Evolutionary conservation across 805 yeast genomes (phyloP).

Genomic region (Metschnikowia cerradonensis): DNA sequence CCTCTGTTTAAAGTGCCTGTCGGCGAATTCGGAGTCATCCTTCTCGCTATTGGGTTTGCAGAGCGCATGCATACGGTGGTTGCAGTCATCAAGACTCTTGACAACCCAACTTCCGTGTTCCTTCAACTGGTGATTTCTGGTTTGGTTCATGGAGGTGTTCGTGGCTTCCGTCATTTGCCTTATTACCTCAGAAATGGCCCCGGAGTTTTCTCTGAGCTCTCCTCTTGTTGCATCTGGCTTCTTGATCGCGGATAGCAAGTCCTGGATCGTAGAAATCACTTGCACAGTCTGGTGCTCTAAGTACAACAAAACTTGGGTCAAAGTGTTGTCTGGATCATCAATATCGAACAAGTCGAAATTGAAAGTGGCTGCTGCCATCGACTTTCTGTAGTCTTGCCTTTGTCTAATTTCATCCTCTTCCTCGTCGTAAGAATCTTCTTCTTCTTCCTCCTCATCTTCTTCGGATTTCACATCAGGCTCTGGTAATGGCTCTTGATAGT

Average conservation of each 20-base stretch:
- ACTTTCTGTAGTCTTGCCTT: slow-evolving; percentile 43
- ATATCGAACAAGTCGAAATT: slow-evolving; percentile 75
- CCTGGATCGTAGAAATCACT: slow-evolving; percentile 86
- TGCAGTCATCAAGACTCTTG: slow-evolving; percentile 79
- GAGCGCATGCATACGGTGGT: slow-evolving; percentile 72
- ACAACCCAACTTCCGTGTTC: slow-evolving; percentile 93
- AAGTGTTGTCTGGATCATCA: slow-evolving; percentile 82
- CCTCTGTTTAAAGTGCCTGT: slow-evolving; percentile 85
- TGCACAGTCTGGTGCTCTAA: slow-evolving; percentile 91
- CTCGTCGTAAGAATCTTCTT: slow-evolving; percentile 22
- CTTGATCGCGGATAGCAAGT: slow-evolving; percentile 70
- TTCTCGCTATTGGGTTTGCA: slow-evolving; percentile 45
- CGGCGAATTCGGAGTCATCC: slow-evolving; percentile 65
- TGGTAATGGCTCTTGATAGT: slow-evolving; percentile 7
- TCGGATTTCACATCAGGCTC: not conserved
- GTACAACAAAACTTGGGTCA: slow-evolving; percentile 76
- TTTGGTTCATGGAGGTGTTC: slow-evolving; percentile 79
- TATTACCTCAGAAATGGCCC: slow-evolving; percentile 74
- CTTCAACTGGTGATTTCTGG: slow-evolving; percentile 76
- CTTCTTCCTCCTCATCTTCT: slow-evolving; percentile 14
- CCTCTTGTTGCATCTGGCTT: slow-evolving; percentile 74
- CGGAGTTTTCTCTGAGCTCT: slow-evolving; percentile 65
- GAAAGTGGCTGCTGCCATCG: slow-evolving; percentile 53
- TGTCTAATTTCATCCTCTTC: slow-evolving; percentile 36
- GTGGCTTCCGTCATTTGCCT: slow-evolving; percentile 89